Evolutionary conservation across 768 basidiomycete species (phyloP), one percentile per base, ranked within the genome.

Genomic region (Pholiota conissans): DNA sequence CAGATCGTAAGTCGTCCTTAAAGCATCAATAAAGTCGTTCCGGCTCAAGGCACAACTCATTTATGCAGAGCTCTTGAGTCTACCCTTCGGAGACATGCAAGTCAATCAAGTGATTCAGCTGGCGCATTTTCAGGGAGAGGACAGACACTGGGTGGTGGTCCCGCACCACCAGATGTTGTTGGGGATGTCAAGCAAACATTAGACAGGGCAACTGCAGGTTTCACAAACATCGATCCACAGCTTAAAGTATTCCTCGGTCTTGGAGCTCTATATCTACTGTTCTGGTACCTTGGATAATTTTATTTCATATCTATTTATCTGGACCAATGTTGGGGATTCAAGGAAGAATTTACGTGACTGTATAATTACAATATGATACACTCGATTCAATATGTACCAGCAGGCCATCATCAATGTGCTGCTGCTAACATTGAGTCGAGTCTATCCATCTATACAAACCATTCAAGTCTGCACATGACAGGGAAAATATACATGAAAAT

Each of bases 111-210:
- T 7, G 67, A 75, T 2, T 57, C 74, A 22, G 54, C 73, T 2
- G 65, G 74, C 35, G 76, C 83, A 39, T 94, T 94, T 68, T 68
- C 83, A 22, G 92, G 92, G 3, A 80, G 80, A 65, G 92, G 92
- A 22, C 85, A 87, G 8, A 91, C 87, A 5, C 76, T 94, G 1
- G 87, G 86, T 20, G 84, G 84, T 26, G 69, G 76, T 13, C 62
- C 78, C 26, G 70, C 74, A 16, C 64, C 73, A 7, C 62, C 73
- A 18, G 73, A 78, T 49, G 61, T 72, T 27, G 66, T 69, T 9
- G 70, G 63, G 22, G 73, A 76, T 49, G 66, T 72, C 32, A 64
- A 71, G 37, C 65, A 74, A 49, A 61, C 73, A 26, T 57, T 72
- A 20, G 71, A 72, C 39, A 73, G 71, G 4, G 71, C 73, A 1